A percentile compares a stretch with the other conserved stretches of the same genome.
Evolutionary conservation across 106 monocot species (phyloP).

Genomic region (Acorus calamus): DNA sequence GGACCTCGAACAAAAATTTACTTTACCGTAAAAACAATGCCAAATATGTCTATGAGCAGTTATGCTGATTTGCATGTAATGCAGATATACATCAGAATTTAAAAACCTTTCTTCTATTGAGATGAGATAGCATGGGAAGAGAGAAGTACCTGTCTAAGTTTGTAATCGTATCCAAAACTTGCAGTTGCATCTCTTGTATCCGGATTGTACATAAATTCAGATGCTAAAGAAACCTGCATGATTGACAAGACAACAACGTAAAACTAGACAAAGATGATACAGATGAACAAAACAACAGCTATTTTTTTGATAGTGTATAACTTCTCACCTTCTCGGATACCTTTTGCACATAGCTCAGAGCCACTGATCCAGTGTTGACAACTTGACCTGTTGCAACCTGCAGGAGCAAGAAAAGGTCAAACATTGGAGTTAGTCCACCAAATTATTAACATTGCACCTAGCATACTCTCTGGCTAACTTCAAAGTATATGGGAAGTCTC

Average conservation of each 20-base stretch:
- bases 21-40: no score
- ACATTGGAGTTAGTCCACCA: no score
- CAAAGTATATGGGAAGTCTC: no score
- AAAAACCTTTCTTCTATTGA: no score
- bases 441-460: no score
- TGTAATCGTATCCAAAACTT: slow-evolving; percentile 97
- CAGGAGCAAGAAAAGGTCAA: neutral
- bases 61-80: no score
- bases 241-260: no score
- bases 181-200: slow-evolving; percentile 88
- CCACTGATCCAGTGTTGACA: slow-evolving; percentile 85
- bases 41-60: no score
- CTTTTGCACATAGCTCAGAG: slow-evolving; percentile 97
- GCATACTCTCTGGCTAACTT: no score
- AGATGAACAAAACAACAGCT: neutral
- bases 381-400: slow-evolving; percentile 92
- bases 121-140: no score
- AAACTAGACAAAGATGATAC: neutral
- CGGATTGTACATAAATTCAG: slow-evolving; percentile 98
- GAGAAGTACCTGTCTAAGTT: slow-evolving; percentile 70
- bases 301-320: neutral
- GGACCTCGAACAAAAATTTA: no score
- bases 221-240: slow-evolving; percentile 88
- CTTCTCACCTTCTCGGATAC: slow-evolving; percentile 85
- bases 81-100: no score